phyloP scores from a whole-genome alignment of 1,284 basidiomycete genomes.

The Coniferiporia sulphurascens region DNA sequence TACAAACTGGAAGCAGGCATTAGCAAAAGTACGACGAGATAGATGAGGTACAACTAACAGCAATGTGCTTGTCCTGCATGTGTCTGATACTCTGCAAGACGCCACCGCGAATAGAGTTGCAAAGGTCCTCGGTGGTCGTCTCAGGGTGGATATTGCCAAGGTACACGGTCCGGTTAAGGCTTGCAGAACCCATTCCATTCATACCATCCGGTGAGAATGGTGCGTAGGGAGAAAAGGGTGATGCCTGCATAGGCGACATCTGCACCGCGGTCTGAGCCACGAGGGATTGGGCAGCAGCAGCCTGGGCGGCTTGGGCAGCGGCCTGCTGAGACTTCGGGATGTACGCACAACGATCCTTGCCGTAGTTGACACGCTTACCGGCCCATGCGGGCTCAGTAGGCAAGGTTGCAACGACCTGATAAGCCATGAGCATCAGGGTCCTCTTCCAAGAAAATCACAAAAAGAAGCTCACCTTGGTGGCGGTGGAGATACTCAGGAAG shows the following conservation, averaged over 20 bases:
- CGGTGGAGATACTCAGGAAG: constrained; percentile 88
- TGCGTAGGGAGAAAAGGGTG: constrained; percentile 28
- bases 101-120: constrained; percentile 90
- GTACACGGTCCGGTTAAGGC: constrained; percentile 85
- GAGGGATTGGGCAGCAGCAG: constrained; percentile 75
- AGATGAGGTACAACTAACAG: constrained; percentile 46
- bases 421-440: not conserved
- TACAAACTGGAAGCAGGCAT: constrained; percentile 58
- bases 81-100: constrained; percentile 87
- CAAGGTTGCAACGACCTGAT: constrained; percentile 83
- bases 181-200: constrained; percentile 36
- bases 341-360: constrained; percentile 94
- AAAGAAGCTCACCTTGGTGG: constrained; percentile 71
- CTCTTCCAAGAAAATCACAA: not conserved
- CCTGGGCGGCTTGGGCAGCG: constrained; percentile 76
- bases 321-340: constrained; percentile 87
- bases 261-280: constrained; percentile 49
- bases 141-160: constrained; percentile 93
- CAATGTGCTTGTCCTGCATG: constrained; percentile 93
- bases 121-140: constrained; percentile 87
- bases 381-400: constrained; percentile 87
- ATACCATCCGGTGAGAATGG: constrained; percentile 46
- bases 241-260: constrained; percentile 32
- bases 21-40: constrained; percentile 11
- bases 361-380: constrained; percentile 92